Percentiles rank a stretch among this genome's conserved stretches.
These are phyloP conservation scores for Pezicula carpinea DNA, from an alignment of 2,329 filamentous ascomycete species.

Conservation along the genomic window DNA sequence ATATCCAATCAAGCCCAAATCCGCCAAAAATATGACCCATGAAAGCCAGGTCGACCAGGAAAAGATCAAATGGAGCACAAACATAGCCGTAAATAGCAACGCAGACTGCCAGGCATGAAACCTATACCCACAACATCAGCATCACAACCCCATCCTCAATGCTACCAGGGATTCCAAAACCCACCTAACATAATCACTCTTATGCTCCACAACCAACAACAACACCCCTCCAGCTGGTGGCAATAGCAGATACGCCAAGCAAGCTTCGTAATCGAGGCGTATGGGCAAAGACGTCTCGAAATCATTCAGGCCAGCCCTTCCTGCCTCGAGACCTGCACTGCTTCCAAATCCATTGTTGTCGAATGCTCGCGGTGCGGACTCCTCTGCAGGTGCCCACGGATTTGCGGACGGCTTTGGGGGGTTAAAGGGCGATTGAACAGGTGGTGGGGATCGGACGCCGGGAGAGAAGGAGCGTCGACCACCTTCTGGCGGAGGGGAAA, in stretches of 20 bases:
- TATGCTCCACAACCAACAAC: slow-evolving; percentile 80
- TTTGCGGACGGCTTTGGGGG: slow-evolving; percentile 30
- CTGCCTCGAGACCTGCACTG: slow-evolving; percentile 15
- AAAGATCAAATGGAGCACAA: slow-evolving; percentile 80
- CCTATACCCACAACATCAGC: slow-evolving; percentile 37
- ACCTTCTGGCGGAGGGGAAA: slow-evolving; percentile 58
- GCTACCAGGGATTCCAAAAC: slow-evolving; percentile 22
- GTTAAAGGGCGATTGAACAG: slow-evolving; percentile 38
- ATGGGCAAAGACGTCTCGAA: slow-evolving; percentile 90
- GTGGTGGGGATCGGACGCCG: slow-evolving; percentile 47
- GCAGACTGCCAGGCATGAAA: slow-evolving; percentile 97
- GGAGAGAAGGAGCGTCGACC: slow-evolving; percentile 49
- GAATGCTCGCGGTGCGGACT: slow-evolving; percentile 10
- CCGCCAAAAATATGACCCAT: slow-evolving; percentile 75
- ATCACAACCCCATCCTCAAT: not conserved
- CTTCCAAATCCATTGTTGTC: slow-evolving; percentile 11
- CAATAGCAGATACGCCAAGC: slow-evolving; percentile 78
- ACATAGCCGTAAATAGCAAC: slow-evolving; percentile 69
- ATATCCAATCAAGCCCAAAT: slow-evolving; percentile 72
- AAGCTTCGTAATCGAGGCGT: slow-evolving; percentile 84
- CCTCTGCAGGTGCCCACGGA: slow-evolving; percentile 18
- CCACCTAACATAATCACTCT: slow-evolving; percentile 94
- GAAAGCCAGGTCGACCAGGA: slow-evolving; percentile 80
- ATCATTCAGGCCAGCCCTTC: slow-evolving; percentile 60
- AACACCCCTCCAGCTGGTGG: slow-evolving; percentile 84